Evolutionary conservation across 306 rosid genomes (phyloP), one percentile per base, ranked within the genome.

Genomic region (Castanospermum australe): DNA sequence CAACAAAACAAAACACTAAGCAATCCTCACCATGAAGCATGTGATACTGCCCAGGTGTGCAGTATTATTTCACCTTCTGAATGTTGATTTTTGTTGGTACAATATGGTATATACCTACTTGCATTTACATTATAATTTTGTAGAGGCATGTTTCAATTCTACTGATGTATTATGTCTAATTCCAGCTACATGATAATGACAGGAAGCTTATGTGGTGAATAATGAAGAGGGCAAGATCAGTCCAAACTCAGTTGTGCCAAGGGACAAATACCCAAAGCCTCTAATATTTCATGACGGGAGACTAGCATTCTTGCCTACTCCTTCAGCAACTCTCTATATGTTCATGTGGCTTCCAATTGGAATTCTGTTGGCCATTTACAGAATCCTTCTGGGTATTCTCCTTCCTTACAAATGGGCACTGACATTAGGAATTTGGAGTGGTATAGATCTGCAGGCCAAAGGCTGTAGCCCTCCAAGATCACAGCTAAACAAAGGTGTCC

Each of bases 251-350:
- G 36, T 73, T 15, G 44, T 88, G 86, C 81, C 87, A 66, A 86
- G 96, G 54, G 91, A 84, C 21, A 88, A 77, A 64, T 90, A 85
- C 52, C 97, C 98, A 59, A 92, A 94, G 59, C 93, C 98, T 10
- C 22, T 94, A 11, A 90, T 94, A 45, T 94, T 94, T 9, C 98
- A 94, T 67, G 98, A 94, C 80, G 98, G 98, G 77, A 90, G 98
- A 79, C 75, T 92, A 12, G 98, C 97, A 21, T 94, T 92, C 84
- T 68, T 94, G 56, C 99, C 99, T 5, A 95, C 98, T 1, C 97
- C 99, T 0, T 68, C 67, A 11, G 90, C 99, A 79, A 81, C 94
- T 60, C 91, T 95, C 0, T 20, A 7, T 59, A 87, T 92, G 96
- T 89, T 95, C 85, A 57, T 91, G 72, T 95, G 96, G 97, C 67